Conservation (phyloP, 164 flowering plant genomes). For the Amborella trichopoda region DNA sequence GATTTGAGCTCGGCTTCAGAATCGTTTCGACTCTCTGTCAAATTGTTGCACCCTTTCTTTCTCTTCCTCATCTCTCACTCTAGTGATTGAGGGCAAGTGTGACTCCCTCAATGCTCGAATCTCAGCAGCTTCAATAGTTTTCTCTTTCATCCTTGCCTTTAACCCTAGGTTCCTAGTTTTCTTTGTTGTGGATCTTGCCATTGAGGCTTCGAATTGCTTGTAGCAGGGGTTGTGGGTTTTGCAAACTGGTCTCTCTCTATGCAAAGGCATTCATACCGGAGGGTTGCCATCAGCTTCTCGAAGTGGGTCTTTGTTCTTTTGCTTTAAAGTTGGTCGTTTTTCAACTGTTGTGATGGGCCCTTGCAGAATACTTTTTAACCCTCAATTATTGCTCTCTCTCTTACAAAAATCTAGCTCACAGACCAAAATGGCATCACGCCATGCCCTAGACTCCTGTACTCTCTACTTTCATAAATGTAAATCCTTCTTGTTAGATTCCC, state of each 20-base stretch:
- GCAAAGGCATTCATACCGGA: constrained; percentile 86
- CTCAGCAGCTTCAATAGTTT: constrained; percentile 34
- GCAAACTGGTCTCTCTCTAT: constrained; percentile 78
- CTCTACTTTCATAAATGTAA: no score
- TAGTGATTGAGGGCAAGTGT: constrained; percentile 65
- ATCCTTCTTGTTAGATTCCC: no score
- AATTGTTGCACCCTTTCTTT: constrained; percentile 40
- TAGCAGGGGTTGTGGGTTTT: constrained; percentile 80
- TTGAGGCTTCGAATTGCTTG: constrained; percentile 47
- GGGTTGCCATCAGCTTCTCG: constrained; percentile 78
- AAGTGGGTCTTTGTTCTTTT: no score
- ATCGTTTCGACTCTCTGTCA: no score
- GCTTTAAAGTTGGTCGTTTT: no score
- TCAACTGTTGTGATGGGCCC: no score
- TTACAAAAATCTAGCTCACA: no score
- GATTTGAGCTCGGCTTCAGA: no score
- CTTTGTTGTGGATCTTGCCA: constrained; percentile 50
- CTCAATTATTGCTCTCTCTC: no score
- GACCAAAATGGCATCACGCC: no score
- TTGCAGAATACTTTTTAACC: no score
- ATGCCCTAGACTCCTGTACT: no score
- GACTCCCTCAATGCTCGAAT: constrained; percentile 41
- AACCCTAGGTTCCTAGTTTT: constrained; percentile 38
- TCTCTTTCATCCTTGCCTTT: constrained; percentile 44
- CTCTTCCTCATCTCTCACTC: constrained; percentile 37